Percentiles rank a stretch among this genome's conserved stretches.
Evolutionary conservation across 805 yeast genomes (phyloP).

Genomic region (Cyberlindnera mississippiensis): DNA sequence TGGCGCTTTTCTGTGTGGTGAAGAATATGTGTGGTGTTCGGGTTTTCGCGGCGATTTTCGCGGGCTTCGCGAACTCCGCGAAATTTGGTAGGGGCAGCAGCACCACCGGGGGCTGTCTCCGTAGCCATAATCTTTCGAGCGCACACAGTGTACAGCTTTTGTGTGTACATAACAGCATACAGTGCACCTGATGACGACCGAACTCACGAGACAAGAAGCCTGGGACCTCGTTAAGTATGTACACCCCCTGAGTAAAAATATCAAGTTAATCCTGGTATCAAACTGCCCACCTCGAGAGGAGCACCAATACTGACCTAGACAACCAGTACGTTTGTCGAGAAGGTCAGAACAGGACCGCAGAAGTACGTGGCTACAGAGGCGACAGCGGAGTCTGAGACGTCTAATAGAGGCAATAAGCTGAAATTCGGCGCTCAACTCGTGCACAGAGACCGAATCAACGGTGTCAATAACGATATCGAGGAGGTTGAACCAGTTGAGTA

Average conservation of each 20-base stretch:
- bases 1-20: constrained; percentile 20
- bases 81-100: too few species aligned
- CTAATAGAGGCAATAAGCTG: constrained; percentile 58
- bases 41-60: too few species aligned
- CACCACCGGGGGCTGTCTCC: too few species aligned
- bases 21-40: constrained; percentile 10
- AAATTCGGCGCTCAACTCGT: constrained; percentile 46
- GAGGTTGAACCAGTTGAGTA: constrained; percentile 24
- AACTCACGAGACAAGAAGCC: constrained; percentile 12
- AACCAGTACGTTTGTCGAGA: constrained; percentile 16
- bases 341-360: constrained; percentile 11
- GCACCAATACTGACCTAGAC: constrained; percentile 1
- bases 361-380: constrained; percentile 11
- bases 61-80: background rate
- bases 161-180: too few species aligned
- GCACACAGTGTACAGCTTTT: too few species aligned
- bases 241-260: too few species aligned
- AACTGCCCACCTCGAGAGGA: too few species aligned
- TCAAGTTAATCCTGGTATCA: too few species aligned
- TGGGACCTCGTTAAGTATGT: constrained; percentile 13
- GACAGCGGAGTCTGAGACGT: constrained; percentile 30
- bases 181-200: constrained; percentile 6
- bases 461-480: constrained; percentile 29
- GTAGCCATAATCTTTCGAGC: too few species aligned
- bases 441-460: constrained; percentile 40